Evolutionary conservation across 2,329 filamentous ascomycete species (phyloP).

Genomic region (Talaromyces sp.): DNA sequence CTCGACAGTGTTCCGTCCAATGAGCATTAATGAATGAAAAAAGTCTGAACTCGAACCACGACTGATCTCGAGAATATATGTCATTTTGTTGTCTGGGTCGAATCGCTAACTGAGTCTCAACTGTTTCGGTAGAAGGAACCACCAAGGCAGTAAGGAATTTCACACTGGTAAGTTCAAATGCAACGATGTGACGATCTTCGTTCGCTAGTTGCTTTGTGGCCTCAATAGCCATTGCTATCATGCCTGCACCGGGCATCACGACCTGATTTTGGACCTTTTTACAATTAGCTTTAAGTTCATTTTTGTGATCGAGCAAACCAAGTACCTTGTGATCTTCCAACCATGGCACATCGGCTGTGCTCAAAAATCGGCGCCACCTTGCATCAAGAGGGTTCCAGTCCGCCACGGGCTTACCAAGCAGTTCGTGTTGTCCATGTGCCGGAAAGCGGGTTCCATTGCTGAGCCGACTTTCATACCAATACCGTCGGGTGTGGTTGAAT

Average conservation of each 20-base stretch:
- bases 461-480: constrained; percentile 16
- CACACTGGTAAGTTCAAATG: not conserved
- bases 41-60: not conserved
- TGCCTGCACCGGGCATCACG: constrained; percentile 26
- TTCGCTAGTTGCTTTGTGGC: constrained; percentile 6
- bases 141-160: not conserved
- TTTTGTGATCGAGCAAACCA: not conserved
- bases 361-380: constrained; percentile 26
- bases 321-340: constrained; percentile 27
- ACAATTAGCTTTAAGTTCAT: no score
- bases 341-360: constrained; percentile 27
- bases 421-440: constrained; percentile 1
- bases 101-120: not conserved
- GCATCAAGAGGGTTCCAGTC: constrained; percentile 17
- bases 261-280: constrained; percentile 13
- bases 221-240: constrained; percentile 23
- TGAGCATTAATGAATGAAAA: not conserved
- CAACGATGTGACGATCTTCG: not conserved
- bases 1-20: not conserved
- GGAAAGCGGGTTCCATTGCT: not conserved
- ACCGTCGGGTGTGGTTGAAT: constrained; percentile 14
- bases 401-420: constrained; percentile 10
- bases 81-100: not conserved
- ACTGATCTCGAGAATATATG: not conserved
- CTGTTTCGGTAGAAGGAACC: not conserved